phyloP scores from a whole-genome alignment of 371 early-diverging fungal genomes.

The Coemansia sp. region DNA sequence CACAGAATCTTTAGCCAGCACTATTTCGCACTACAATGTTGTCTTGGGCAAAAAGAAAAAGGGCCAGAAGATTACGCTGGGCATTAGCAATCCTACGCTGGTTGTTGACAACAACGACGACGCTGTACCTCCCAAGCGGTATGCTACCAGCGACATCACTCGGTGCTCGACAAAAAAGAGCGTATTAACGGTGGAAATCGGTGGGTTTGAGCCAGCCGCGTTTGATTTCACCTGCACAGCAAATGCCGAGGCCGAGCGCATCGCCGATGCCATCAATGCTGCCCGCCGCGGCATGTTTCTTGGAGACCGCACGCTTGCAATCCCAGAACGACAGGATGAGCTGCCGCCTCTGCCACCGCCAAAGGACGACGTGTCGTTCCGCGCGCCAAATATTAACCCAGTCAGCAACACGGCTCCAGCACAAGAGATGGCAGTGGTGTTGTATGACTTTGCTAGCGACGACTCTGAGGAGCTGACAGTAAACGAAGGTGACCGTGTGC shows the following conservation, averaged over 20 bases:
- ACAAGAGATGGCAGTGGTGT: slow-evolving; percentile 65
- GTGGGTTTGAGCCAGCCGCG: slow-evolving; percentile 56
- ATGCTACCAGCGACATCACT: slow-evolving; percentile 61
- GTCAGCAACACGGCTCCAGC: slow-evolving; percentile 20
- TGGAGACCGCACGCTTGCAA: slow-evolving; percentile 20
- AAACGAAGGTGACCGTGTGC: slow-evolving; percentile 69
- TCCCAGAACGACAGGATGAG: background rate
- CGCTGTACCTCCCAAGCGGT: slow-evolving; percentile 69
- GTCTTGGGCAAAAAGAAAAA: slow-evolving; percentile 74
- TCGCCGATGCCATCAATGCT: slow-evolving; percentile 61
- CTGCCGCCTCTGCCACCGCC: slow-evolving; percentile 16
- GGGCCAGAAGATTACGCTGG: slow-evolving; percentile 68
- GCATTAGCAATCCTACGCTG: slow-evolving; percentile 66
- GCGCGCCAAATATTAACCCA: slow-evolving; percentile 11
- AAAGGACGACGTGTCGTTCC: background rate
- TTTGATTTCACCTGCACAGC: slow-evolving; percentile 68
- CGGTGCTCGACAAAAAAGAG: slow-evolving; percentile 63
- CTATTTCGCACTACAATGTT: slow-evolving; percentile 52
- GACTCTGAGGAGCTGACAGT: slow-evolving; percentile 85
- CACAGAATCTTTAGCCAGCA: background rate
- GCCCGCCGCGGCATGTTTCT: slow-evolving; percentile 57
- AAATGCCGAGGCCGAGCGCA: slow-evolving; percentile 68
- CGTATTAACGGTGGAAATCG: slow-evolving; percentile 62
- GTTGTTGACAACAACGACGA: slow-evolving; percentile 71
- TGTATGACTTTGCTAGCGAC: slow-evolving; percentile 82